Evolutionary conservation across 164 flowering plant species (phyloP).

Genomic region (Paratinospora sagittata): DNA sequence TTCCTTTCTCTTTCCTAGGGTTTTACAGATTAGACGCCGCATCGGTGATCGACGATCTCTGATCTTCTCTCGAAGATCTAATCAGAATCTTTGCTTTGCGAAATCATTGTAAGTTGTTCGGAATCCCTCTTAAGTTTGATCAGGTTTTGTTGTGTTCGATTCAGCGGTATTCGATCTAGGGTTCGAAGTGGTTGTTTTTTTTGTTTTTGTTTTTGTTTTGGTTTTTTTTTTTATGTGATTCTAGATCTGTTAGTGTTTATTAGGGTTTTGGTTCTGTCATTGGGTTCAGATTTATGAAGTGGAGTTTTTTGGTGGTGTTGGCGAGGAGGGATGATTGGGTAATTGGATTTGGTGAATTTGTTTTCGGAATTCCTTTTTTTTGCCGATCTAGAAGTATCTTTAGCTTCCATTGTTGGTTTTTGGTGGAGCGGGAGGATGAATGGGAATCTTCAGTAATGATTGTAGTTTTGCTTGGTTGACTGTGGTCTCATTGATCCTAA

Average conservation of each 20-base stretch:
- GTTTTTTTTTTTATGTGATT: not conserved
- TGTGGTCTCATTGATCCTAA: no score
- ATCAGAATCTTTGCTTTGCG: not conserved
- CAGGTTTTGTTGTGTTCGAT: no score
- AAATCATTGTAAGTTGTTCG: slow-evolving; percentile 5
- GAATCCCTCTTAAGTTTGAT: no score
- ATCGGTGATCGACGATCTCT: not conserved
- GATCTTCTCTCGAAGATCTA: not conserved
- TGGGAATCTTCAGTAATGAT: no score
- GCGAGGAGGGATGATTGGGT: not conserved
- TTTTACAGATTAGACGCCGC: slow-evolving; percentile 7
- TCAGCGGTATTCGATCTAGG: no score
- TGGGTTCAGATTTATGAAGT: not conserved
- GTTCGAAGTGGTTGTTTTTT: not conserved
- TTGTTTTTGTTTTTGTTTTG: not conserved
- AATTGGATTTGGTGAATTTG: not conserved
- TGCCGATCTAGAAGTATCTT: no score
- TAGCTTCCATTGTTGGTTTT: no score
- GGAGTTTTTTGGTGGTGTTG: not conserved
- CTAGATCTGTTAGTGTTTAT: not conserved
- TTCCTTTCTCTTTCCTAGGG: slow-evolving; percentile 16
- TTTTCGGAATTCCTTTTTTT: no score
- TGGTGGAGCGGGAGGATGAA: no score
- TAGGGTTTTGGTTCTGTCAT: not conserved
- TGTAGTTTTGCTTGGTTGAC: no score